Evolutionary conservation across 805 yeast species (phyloP).

Genomic region (Candida adriatica): DNA sequence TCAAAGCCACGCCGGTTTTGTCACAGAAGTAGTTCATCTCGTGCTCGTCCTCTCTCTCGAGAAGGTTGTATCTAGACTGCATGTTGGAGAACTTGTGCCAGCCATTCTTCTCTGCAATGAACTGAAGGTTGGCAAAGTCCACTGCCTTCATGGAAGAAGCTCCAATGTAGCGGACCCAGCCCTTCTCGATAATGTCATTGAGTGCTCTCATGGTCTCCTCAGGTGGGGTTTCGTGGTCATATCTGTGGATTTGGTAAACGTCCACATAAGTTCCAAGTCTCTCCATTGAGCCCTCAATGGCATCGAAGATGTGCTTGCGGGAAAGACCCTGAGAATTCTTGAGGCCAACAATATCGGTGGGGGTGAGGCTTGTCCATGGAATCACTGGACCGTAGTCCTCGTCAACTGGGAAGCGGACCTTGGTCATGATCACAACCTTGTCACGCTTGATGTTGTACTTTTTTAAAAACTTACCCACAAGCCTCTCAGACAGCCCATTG

Average conservation of each 20-base stretch:
- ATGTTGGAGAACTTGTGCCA: slow-evolving; percentile 49
- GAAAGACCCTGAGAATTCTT: slow-evolving; percentile 32
- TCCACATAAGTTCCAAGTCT: no score
- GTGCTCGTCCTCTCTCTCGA: slow-evolving; percentile 55
- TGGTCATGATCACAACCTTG: slow-evolving; percentile 51
- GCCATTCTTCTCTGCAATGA: no score
- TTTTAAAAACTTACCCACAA: slow-evolving; percentile 46
- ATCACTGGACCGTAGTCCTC: slow-evolving; percentile 1
- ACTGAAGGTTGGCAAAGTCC: slow-evolving; percentile 48
- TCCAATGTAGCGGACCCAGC: slow-evolving; percentile 49
- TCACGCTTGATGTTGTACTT: slow-evolving; percentile 45
- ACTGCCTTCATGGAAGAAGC: slow-evolving; percentile 53
- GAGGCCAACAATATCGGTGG: slow-evolving; percentile 3
- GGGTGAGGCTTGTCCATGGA: not conserved
- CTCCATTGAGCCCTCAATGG: slow-evolving; percentile 34
- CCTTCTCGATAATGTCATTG: slow-evolving; percentile 41
- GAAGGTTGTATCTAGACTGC: slow-evolving; percentile 50
- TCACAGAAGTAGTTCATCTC: slow-evolving; percentile 53
- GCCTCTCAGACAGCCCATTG: slow-evolving; percentile 38
- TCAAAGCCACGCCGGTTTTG: slow-evolving; percentile 45
- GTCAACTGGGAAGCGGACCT: slow-evolving; percentile 20
- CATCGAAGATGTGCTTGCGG: slow-evolving; percentile 41
- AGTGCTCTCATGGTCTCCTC: no score
- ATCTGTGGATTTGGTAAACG: no score
- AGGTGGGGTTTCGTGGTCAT: no score